phyloP scores from a whole-genome alignment of 106 monocot species.

The Acorus calamus region DNA sequence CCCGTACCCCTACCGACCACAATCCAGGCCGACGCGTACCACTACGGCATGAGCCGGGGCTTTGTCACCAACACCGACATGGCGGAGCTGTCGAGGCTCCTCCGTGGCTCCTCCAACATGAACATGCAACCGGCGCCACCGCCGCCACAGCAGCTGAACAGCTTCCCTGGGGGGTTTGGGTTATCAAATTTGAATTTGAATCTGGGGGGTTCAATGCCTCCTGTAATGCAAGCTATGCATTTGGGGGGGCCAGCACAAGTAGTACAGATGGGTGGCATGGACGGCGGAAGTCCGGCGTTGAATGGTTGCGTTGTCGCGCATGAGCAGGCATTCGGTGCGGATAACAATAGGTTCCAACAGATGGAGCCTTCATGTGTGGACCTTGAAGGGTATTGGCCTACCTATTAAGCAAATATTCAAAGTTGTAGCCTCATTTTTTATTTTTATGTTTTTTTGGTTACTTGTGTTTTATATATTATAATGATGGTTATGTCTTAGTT shows the following conservation, averaged over 20 bases:
- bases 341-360: conserved; percentile 9
- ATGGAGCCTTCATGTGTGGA: conserved; percentile 20
- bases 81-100: conserved; percentile 24
- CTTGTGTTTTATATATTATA: no score
- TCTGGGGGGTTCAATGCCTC: conserved; percentile 12
- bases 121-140: conserved; percentile 14
- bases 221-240: conserved; percentile 9
- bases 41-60: conserved; percentile 1
- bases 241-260: neutral
- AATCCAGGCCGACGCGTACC: conserved; percentile 2
- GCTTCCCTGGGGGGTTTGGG: conserved; percentile 1
- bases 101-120: conserved; percentile 11
- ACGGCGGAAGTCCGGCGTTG: neutral
- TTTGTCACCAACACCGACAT: conserved; percentile 16
- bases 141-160: conserved; percentile 15
- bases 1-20: conserved; percentile 19
- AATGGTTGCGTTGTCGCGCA: neutral
- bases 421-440: no score
- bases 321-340: neutral
- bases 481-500: no score
- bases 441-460: no score
- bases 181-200: conserved; percentile 28
- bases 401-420: conserved; percentile 12
- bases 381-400: conserved; percentile 37
- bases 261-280: neutral